phyloP scores from a whole-genome alignment of 768 basidiomycete species.

The Mycena haematopus region DNA sequence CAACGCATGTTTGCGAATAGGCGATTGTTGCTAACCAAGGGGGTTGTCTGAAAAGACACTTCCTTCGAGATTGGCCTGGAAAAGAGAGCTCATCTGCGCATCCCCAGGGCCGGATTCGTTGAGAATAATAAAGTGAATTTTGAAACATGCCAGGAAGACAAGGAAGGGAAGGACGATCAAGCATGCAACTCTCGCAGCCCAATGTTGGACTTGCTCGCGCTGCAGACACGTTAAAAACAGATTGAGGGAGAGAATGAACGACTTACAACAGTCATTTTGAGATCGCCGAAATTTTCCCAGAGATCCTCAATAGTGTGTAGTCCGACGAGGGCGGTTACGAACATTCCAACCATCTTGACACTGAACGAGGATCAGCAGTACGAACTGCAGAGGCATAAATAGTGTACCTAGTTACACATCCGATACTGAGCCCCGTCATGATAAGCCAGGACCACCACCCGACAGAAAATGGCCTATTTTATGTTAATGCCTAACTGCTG shows the following conservation, averaged over 20 bases:
- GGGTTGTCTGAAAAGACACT: slow-evolving; percentile 94
- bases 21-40: slow-evolving; percentile 57
- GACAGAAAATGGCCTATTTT: slow-evolving; percentile 82
- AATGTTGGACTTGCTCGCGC: slow-evolving; percentile 92
- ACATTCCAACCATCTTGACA: slow-evolving; percentile 95
- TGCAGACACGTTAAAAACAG: slow-evolving; percentile 39
- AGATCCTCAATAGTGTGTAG: slow-evolving; percentile 97
- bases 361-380: slow-evolving; percentile 45
- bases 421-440: slow-evolving; percentile 48
- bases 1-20: neutral
- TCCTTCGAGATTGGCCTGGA: slow-evolving; percentile 96
- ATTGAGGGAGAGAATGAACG: neutral
- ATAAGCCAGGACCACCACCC: slow-evolving; percentile 55
- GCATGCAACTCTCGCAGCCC: slow-evolving; percentile 84
- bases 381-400: neutral
- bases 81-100: slow-evolving; percentile 97
- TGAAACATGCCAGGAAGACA: slow-evolving; percentile 94
- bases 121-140: slow-evolving; percentile 93
- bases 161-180: slow-evolving; percentile 89
- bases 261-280: slow-evolving; percentile 87
- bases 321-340: slow-evolving; percentile 93
- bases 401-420: slow-evolving; percentile 84
- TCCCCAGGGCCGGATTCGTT: slow-evolving; percentile 96
- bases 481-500: slow-evolving; percentile 20
- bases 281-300: slow-evolving; percentile 98